A percentile compares a stretch with the other conserved stretches of the same genome.
Conservation (phyloP, 306 rosid species). For the Glycyrrhiza uralensis region DNA sequence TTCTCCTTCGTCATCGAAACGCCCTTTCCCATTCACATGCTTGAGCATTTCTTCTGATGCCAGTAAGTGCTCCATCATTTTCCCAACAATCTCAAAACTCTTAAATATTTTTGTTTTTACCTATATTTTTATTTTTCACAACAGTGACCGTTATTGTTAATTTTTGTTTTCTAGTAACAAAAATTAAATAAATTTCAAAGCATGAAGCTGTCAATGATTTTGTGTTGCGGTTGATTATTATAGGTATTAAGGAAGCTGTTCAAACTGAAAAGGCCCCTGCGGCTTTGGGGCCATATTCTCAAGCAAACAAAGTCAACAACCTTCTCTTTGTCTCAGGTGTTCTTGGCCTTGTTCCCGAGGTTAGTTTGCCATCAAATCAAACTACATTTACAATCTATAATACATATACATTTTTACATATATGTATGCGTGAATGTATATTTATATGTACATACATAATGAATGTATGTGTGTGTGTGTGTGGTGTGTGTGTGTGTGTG, state of each 20-base stretch:
- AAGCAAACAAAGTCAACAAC: slow-evolving; percentile 84
- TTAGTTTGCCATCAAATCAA: neutral
- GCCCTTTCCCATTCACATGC: slow-evolving; percentile 58
- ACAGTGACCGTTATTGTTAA: neutral
- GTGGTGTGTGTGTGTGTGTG: neutral
- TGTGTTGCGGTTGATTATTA: neutral
- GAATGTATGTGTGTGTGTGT: no score
- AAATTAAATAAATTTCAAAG: neutral
- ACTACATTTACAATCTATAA: no score
- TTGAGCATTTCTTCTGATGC: slow-evolving; percentile 55
- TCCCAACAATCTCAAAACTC: neutral
- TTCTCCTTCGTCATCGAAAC: slow-evolving; percentile 37
- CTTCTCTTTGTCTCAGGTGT: slow-evolving; percentile 82
- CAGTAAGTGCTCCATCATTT: slow-evolving; percentile 28
- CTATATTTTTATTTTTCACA: neutral
- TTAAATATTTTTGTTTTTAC: neutral
- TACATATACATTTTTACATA: neutral
- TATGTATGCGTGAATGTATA: neutral
- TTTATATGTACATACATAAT: no score
- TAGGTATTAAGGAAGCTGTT: slow-evolving; percentile 88
- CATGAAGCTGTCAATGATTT: neutral
- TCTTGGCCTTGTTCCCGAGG: slow-evolving; percentile 93
- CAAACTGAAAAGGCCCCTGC: slow-evolving; percentile 91
- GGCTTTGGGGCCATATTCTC: slow-evolving; percentile 94
- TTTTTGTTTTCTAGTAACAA: neutral